Conservation (phyloP, 2,329 filamentous ascomycete genomes). For the Stagonosporopsis chrysanthemi region DNA sequence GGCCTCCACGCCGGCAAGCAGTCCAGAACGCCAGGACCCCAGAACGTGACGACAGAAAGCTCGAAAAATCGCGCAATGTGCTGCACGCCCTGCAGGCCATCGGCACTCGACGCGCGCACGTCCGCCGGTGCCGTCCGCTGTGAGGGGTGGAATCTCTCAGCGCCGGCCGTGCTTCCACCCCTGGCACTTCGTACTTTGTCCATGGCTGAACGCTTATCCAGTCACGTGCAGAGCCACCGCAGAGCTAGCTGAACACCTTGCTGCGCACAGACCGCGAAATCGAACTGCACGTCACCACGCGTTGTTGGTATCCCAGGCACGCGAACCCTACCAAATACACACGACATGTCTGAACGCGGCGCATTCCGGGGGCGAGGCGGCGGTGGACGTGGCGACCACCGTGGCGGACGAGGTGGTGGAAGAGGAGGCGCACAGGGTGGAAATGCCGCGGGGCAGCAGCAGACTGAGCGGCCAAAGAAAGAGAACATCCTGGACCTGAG, state of each 20-base stretch:
- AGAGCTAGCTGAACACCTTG: slow-evolving; percentile 11
- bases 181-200: not conserved
- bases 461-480: slow-evolving; percentile 83
- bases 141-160: not conserved
- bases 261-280: slow-evolving; percentile 13
- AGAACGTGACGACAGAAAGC: slow-evolving; percentile 6
- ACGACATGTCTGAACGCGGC: slow-evolving; percentile 63
- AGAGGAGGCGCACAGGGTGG: slow-evolving; percentile 48
- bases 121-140: slow-evolving; percentile 6
- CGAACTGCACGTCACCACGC: slow-evolving; percentile 35
- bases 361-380: slow-evolving; percentile 56
- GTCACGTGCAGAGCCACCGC: slow-evolving; percentile 7
- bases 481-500: slow-evolving; percentile 95
- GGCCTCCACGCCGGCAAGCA: slow-evolving; percentile 2
- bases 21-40: slow-evolving; percentile 10
- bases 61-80: slow-evolving; percentile 18
- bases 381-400: slow-evolving; percentile 33
- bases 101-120: slow-evolving; percentile 1
- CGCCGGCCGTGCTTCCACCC: slow-evolving; percentile 2
- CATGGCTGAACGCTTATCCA: not conserved
- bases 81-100: not conserved
- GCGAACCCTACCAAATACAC: slow-evolving; percentile 10
- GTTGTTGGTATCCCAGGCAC: slow-evolving; percentile 17
- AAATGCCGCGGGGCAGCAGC: slow-evolving; percentile 34
- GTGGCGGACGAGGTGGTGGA: slow-evolving; percentile 54